phyloP scores from a whole-genome alignment of 345 rosid genomes.

The Raphanus raphanistrum region DNA sequence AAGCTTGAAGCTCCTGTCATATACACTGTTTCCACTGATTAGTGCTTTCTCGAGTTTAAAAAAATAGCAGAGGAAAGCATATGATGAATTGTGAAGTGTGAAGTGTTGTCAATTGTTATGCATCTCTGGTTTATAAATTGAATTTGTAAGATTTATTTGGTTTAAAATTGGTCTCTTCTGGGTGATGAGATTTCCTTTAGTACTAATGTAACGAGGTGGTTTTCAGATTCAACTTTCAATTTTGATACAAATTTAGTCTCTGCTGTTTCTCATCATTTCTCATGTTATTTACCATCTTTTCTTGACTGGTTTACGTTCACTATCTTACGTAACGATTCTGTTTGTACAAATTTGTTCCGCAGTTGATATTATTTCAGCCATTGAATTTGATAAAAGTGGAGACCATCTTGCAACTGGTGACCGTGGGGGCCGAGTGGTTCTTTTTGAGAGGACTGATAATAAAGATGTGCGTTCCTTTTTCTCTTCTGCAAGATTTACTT shows the following conservation, averaged over 20 bases:
- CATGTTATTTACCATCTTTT: no score
- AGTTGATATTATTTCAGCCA: slow-evolving; percentile 99
- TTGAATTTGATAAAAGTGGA: slow-evolving; percentile 95
- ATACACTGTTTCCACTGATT: slow-evolving; percentile 6
- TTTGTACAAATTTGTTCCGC: no score
- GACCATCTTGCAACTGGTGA: slow-evolving; percentile 99
- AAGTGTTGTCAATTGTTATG: slow-evolving; percentile 8
- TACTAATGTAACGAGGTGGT: not conserved
- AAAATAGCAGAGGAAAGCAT: no score
- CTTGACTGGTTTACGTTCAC: no score
- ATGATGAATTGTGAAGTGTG: not conserved
- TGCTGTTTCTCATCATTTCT: not conserved
- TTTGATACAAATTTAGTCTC: not conserved
- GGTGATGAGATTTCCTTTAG: not conserved
- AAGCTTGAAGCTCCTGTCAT: slow-evolving; percentile 5
- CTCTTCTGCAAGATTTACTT: slow-evolving; percentile 18
- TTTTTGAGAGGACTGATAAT: slow-evolving; percentile 88
- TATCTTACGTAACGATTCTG: no score
- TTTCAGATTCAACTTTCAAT: not conserved
- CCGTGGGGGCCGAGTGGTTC: slow-evolving; percentile 99
- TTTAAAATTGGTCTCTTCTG: not conserved
- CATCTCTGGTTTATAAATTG: not conserved
- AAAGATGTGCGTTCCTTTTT: slow-evolving; percentile 59
- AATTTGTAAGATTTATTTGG: slow-evolving; percentile 7
- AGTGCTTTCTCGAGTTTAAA: no score